Conservation (phyloP, 2,329 filamentous ascomycete species). For the Annulohypoxylon truncatum region DNA sequence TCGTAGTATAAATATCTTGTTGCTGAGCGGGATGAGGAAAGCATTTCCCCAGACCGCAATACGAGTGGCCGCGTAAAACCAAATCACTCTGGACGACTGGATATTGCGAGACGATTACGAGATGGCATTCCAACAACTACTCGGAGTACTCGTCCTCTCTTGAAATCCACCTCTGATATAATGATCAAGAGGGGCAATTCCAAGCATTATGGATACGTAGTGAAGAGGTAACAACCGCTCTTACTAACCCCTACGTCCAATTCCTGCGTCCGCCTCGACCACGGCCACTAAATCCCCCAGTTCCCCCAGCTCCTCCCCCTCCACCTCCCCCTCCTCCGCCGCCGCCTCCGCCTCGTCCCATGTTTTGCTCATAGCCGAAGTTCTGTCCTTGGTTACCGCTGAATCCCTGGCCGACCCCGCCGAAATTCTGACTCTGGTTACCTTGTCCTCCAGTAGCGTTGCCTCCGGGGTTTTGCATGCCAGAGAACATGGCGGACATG, state of each 20-base stretch:
- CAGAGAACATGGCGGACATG: conserved; percentile 69
- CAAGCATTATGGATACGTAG: neutral
- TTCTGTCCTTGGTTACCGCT: conserved; percentile 64
- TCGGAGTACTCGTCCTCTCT: neutral
- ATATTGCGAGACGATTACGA: conserved; percentile 21
- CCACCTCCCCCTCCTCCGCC: conserved; percentile 46
- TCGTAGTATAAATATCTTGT: neutral
- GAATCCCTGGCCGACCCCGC: conserved; percentile 59
- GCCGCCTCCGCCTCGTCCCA: conserved; percentile 48
- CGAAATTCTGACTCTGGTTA: conserved; percentile 64
- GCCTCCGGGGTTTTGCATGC: conserved; percentile 63
- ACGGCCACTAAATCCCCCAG: conserved; percentile 46
- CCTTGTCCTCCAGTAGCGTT: conserved; percentile 57
- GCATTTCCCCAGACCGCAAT: neutral
- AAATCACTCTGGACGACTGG: neutral
- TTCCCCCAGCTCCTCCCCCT: conserved; percentile 44
- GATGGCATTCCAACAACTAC: neutral
- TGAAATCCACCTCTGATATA: neutral
- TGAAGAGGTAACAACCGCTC: neutral
- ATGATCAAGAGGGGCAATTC: neutral
- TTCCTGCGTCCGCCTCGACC: conserved; percentile 49
- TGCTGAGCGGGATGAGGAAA: neutral
- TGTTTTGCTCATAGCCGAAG: conserved; percentile 55
- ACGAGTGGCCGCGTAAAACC: neutral
- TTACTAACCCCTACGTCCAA: conserved; percentile 50